Evolutionary conservation across 2,329 filamentous ascomycete species (phyloP).

Genomic region (Apiospora malaysiana): DNA sequence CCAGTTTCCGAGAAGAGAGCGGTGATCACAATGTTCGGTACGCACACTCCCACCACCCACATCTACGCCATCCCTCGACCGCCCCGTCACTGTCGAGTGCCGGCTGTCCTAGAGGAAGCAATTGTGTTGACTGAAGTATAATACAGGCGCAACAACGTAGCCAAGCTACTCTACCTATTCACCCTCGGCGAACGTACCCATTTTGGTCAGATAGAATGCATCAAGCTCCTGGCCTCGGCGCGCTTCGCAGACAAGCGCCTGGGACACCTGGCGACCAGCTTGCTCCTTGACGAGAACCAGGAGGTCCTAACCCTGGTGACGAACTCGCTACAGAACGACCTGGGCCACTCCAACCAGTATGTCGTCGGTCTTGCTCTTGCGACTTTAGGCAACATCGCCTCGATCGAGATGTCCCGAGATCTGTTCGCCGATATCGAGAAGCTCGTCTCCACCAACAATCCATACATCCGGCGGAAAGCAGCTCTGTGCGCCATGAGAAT

Average conservation of each 20-base stretch:
- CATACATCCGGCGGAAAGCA: conserved; percentile 97
- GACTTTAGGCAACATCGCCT: conserved; percentile 96
- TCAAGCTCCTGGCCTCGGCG: conserved; percentile 95
- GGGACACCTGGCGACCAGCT: conserved; percentile 94
- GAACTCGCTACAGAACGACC: conserved; percentile 96
- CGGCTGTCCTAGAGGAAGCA: neutral
- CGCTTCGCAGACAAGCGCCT: conserved; percentile 97
- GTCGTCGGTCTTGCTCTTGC: conserved; percentile 95
- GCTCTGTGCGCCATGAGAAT: conserved; percentile 99
- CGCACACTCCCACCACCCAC: conserved; percentile 25
- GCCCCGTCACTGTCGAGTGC: neutral
- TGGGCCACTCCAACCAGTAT: conserved; percentile 98
- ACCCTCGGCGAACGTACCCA: conserved; percentile 96
- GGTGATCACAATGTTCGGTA: conserved; percentile 90
- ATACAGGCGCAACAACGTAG: conserved; percentile 93
- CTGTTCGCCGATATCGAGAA: conserved; percentile 95
- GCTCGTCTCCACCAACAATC: conserved; percentile 89
- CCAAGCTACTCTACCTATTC: conserved; percentile 97
- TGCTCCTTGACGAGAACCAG: conserved; percentile 96
- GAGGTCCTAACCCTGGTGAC: conserved; percentile 97
- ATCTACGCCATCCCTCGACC: neutral
- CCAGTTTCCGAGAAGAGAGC: conserved; percentile 97
- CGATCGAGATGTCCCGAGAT: conserved; percentile 97
- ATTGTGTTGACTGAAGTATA: conserved; percentile 8
- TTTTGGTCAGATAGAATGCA: conserved; percentile 98